Percentiles rank a stretch among this genome's conserved stretches.
phyloP scores from a whole-genome alignment of 345 rosid genomes.

The Jatropha curcas region DNA sequence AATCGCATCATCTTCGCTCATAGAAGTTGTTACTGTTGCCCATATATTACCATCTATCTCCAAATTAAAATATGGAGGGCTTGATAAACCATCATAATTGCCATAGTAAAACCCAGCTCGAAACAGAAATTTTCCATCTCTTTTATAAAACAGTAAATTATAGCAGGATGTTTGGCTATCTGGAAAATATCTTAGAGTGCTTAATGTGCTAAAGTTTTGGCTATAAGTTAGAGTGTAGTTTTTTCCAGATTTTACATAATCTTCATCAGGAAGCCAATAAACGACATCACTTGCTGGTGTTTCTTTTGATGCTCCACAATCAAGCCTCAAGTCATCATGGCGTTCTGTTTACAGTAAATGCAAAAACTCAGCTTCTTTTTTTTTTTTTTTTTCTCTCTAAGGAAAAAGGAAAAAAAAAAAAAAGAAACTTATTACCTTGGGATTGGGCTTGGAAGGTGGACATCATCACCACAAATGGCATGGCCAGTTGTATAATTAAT shows the following conservation, averaged over 20 bases:
- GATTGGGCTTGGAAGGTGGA: no score
- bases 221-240: not conserved
- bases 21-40: constrained; percentile 22
- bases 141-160: not conserved
- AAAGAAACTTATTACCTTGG: no score
- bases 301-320: constrained; percentile 20
- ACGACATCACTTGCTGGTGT: not conserved
- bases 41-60: constrained; percentile 29
- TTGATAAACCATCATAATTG: constrained; percentile 27
- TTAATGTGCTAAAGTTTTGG: constrained; percentile 7
- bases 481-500: no score
- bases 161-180: constrained; percentile 12
- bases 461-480: no score
- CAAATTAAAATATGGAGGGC: constrained; percentile 24
- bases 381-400: no score
- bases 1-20: constrained; percentile 8
- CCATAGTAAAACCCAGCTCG: constrained; percentile 26
- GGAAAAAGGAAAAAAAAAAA: no score
- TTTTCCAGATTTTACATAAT: constrained; percentile 11
- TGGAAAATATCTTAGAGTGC: constrained; percentile 11
- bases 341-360: no score
- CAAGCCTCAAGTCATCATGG: not conserved
- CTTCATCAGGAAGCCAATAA: constrained; percentile 12
- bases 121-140: not conserved
- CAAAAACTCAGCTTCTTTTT: no score